Conservation (phyloP, 192 early-diverging fungal species). For the Rhizoclosmatium globosum region DNA sequence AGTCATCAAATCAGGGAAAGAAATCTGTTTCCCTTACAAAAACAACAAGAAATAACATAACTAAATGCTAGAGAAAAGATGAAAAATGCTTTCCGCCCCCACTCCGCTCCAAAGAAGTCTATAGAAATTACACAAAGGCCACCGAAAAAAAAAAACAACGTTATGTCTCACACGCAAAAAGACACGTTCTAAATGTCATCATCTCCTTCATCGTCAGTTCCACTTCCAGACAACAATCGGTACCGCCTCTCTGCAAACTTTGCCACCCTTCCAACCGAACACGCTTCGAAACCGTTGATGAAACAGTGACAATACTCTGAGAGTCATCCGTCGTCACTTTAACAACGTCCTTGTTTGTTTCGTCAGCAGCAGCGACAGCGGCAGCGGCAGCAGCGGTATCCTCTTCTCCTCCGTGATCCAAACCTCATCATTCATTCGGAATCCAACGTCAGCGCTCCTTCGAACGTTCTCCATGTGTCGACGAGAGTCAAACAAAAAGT, state of each 20-base stretch:
- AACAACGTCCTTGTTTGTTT: background rate
- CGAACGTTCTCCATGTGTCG: conserved; percentile 52
- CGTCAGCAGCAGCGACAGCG: background rate
- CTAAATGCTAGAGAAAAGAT: background rate
- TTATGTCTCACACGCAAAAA: background rate
- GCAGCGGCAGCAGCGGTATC: conserved; percentile 5
- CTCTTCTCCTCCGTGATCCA: conserved; percentile 33
- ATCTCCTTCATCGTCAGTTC: conserved; percentile 20
- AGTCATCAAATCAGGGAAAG: no score
- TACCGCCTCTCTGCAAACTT: conserved; percentile 37
- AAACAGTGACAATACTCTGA: background rate
- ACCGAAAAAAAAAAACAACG: conserved; percentile 7
- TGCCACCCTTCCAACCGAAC: conserved; percentile 23
- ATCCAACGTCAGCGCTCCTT: conserved; percentile 34
- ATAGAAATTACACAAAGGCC: background rate
- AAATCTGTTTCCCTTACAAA: no score
- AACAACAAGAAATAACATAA: background rate
- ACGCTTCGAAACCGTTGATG: background rate
- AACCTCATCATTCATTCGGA: conserved; percentile 35
- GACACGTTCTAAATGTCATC: conserved; percentile 20
- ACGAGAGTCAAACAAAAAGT: conserved; percentile 55
- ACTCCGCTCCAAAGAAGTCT: background rate
- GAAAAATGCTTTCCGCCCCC: background rate
- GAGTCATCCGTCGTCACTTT: background rate
- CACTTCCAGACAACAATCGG: conserved; percentile 27